Evolutionary conservation across 116 monocot species (phyloP), one percentile per base, ranked within the genome.

Genomic region (Zostera marina): DNA sequence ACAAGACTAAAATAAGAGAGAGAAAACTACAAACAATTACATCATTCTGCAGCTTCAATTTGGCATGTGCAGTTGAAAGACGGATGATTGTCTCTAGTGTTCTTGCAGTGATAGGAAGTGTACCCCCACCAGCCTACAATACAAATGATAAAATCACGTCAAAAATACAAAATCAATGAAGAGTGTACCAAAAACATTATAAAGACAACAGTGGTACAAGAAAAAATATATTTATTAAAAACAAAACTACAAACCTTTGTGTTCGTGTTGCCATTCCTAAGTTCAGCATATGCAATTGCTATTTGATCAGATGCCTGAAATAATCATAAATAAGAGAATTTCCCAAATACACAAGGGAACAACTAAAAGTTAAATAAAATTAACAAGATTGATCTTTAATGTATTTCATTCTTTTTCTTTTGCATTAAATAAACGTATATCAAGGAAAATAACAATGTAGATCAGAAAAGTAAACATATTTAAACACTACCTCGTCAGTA

Each of bases 21-120:
- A 21, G 7, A 38, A 26, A 54, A 25, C 41, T 15, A 60, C 40
- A 48, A 46, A 39, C 3, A 1, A 48, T 13, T 68, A 89, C 96
- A 85, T 96, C 80, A 71, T 88, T 85, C 68, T 78, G 85, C 67
- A 96, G 68, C 60, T 82, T 94, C 77, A 96, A 40, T 66, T 96
- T 96, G 62, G 96, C 82, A 74, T 96, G 96, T 66, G 96, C 96
- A 51, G 89, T 85, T 14, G 96, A 85, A n/a, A 96, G 89, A 51
- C 96, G 85, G 58, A 96, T 96, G n/a, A 96, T 89, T 47, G 96
- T 96, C 73, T 96, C 96, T 51, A 96, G 73, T 26, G 89, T 96
- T 74, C 96, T 85, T 54, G 96, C 96, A 42, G 96, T 96, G 32
- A 96, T 96, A 46, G 96, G 94, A 64, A 96, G 85, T 59, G 96